These are phyloP conservation scores for Penicillium angulare DNA, from an alignment of 495 filamentous ascomycete genomes.

Conservation along the genomic window DNA sequence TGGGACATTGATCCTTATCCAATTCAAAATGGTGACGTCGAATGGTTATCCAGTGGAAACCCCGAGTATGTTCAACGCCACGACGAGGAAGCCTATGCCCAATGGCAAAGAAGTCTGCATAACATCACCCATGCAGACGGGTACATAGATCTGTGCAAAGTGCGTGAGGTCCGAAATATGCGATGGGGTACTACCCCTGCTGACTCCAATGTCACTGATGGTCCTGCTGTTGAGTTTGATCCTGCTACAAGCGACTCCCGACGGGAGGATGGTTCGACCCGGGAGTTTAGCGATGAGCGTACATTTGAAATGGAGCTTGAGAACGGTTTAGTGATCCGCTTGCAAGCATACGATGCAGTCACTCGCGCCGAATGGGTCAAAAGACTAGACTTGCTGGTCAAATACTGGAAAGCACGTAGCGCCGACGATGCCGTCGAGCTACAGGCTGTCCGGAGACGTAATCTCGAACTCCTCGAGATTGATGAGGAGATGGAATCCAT, in stretches of 20 bases:
- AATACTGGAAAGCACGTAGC: constrained; percentile 65
- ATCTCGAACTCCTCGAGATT: constrained; percentile 61
- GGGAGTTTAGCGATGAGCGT: constrained; percentile 54
- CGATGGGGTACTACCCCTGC: constrained; percentile 48
- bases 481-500: constrained; percentile 70
- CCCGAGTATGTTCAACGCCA: constrained; percentile 43
- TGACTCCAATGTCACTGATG: constrained; percentile 49
- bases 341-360: constrained; percentile 60
- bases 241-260: constrained; percentile 43
- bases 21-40: constrained; percentile 50
- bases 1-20: constrained; percentile 67
- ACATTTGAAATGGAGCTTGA: constrained; percentile 63
- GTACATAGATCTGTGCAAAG: constrained; percentile 62
- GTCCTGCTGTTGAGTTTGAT: constrained; percentile 50
- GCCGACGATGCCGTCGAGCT: constrained; percentile 56
- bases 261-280: constrained; percentile 52
- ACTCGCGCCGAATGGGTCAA: constrained; percentile 66
- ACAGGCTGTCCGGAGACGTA: constrained; percentile 55
- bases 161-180: constrained; percentile 56
- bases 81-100: constrained; percentile 61
- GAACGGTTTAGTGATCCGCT: constrained; percentile 62
- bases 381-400: constrained; percentile 55
- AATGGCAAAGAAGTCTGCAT: constrained; percentile 58
- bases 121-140: constrained; percentile 63
- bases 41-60: constrained; percentile 55